A percentile compares a stretch with the other conserved stretches of the same genome.
Conservation (phyloP, 345 rosid genomes). For the Eucalyptus rudis region DNA sequence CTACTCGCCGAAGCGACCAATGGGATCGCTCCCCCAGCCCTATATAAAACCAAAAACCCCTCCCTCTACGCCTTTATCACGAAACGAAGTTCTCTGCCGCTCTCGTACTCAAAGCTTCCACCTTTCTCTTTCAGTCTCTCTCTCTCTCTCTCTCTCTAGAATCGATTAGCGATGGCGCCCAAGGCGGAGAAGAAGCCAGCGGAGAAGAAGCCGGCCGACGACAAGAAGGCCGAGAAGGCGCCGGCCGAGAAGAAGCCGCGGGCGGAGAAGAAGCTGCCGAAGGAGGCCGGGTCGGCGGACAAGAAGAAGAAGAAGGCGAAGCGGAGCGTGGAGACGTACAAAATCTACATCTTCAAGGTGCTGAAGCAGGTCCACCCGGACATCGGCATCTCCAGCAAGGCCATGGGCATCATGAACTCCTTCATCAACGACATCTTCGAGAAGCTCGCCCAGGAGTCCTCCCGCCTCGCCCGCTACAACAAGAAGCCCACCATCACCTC, state of each 20-base stretch:
- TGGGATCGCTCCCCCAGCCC: neutral
- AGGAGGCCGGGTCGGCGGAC: constrained; percentile 4
- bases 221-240: constrained; percentile 13
- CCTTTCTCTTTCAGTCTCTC: neutral
- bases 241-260: constrained; percentile 21
- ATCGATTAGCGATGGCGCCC: constrained; percentile 7
- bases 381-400: constrained; percentile 27
- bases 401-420: constrained; percentile 4
- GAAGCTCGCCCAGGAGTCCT: constrained; percentile 22
- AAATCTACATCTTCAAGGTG: constrained; percentile 30
- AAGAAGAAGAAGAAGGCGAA: constrained; percentile 20
- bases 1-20: neutral
- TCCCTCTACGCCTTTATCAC: neutral
- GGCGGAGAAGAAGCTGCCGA: constrained; percentile 17
- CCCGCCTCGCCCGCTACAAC: constrained; percentile 13
- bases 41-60: neutral
- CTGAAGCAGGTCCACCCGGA: constrained; percentile 26
- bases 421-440: constrained; percentile 28
- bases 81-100: too few relatives aligned
- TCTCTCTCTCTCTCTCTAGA: neutral
- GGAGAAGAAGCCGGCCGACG: constrained; percentile 2
- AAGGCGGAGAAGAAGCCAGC: constrained; percentile 14
- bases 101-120: neutral
- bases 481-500: constrained; percentile 31
- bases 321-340: constrained; percentile 27